Base-by-base conservation (phyloP, 768 basidiomycete species). In the Piloderma croceum region DNA sequence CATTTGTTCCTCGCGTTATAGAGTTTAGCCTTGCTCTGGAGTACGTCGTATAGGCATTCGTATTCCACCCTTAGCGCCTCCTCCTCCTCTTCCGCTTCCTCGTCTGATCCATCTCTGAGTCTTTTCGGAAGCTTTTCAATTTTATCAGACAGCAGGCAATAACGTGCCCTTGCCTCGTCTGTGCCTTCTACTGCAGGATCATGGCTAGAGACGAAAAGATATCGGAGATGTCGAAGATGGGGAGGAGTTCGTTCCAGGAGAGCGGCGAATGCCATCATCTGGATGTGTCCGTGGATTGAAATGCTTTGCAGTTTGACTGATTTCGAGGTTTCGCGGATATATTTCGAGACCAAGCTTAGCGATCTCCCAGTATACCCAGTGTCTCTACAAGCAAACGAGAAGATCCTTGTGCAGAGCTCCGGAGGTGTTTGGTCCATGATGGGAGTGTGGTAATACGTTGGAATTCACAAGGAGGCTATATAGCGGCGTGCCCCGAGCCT, bases 341-440 rank as follows among this genome's bases (percentile, higher is more conserved):
- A 52, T 25, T 47, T 47, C 19, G 66, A 68, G 24, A 65, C 63
- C 21, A 61, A 56, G 22, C 65, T 59, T 7, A 67, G 56, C 7
- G 65, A 53, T 11, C 64, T 59, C 7, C 64, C 66, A 5, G 65
- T 65, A 4, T 36, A 37, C 24, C 65, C 64, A 24, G 54, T 50
- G 43, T 67, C 65, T 18, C 54, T 54, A 51, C 67, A 69, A 3
- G 67, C 63, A 11, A 56, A 48, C n/a, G 38, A 41, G 45, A 68
- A 65, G 7, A 66, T 61, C 12, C 49, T 33, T 7, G 42, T 39
- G 29, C 48, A 59, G 19, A 66, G 38, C 44, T 66, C 62, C 2
- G 54, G 34, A 6, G 63, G 61, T 15, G 49, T 39, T 13, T 31
- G 35, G 36, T 52, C 27, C 38, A 50, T 49, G 25, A 24, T 25